A percentile compares a stretch with the other conserved stretches of the same genome.
These are phyloP conservation scores for Aureobasidium melanogenum DNA, from an alignment of 2,329 filamentous ascomycete species.

Conservation along the genomic window DNA sequence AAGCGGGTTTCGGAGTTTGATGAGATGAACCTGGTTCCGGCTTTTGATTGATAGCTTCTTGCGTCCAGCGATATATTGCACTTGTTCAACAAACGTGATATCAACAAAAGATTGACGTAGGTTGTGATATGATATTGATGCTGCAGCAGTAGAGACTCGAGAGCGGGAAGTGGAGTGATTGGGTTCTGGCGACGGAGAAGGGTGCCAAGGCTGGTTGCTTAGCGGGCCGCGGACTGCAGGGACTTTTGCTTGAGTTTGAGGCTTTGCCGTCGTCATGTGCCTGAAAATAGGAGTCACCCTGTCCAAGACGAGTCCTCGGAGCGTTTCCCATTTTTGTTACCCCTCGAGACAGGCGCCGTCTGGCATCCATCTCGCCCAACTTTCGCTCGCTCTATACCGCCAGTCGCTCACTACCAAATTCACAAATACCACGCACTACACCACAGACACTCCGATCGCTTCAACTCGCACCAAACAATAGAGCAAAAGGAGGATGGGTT, in stretches of 20 bases:
- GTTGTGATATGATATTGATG: neutral
- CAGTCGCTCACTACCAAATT: neutral
- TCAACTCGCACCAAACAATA: neutral
- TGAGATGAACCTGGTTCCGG: neutral
- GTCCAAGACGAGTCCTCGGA: too few species aligned
- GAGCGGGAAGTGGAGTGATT: neutral
- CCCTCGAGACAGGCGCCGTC: conserved; percentile 1
- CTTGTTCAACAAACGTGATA: neutral
- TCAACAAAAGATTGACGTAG: too few species aligned
- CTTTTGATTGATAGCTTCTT: neutral
- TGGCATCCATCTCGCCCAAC: neutral
- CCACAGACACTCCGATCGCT: neutral
- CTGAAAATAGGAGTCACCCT: neutral
- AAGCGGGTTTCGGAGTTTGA: too few species aligned
- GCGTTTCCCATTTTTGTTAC: conserved; percentile 3
- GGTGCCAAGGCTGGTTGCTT: neutral
- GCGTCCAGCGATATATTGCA: neutral
- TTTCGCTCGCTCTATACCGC: neutral
- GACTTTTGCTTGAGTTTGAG: neutral
- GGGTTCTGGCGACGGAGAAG: too few species aligned
- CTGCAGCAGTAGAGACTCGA: neutral
- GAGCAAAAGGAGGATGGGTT: conserved; percentile 55
- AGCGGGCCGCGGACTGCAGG: neutral
- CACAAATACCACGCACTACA: neutral
- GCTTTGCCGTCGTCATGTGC: neutral